These are phyloP conservation scores for Madurella fahalii DNA, from an alignment of 2,329 filamentous ascomycete genomes.

Conservation along the genomic window DNA sequence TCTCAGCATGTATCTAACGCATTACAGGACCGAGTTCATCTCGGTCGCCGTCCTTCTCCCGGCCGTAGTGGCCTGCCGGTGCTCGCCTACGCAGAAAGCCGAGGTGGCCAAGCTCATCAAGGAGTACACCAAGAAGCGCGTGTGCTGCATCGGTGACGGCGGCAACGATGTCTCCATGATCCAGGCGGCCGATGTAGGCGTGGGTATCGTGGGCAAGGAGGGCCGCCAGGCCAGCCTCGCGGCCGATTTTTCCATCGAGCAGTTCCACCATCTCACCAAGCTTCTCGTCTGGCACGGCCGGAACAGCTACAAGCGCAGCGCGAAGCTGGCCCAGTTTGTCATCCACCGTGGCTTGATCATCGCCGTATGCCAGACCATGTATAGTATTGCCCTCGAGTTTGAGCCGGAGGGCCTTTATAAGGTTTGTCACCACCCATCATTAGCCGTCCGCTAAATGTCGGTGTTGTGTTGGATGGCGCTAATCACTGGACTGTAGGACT, in stretches of 20 bases:
- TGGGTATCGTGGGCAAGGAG: slow-evolving; percentile 97
- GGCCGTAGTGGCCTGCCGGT: slow-evolving; percentile 91
- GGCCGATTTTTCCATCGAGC: slow-evolving; percentile 93
- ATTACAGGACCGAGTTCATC: slow-evolving; percentile 83
- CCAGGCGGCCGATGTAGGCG: slow-evolving; percentile 94
- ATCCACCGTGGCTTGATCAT: slow-evolving; percentile 97
- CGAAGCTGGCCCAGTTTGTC: slow-evolving; percentile 95
- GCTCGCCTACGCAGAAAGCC: slow-evolving; percentile 94
- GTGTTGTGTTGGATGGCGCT: background rate
- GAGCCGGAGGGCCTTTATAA: slow-evolving; percentile 93
- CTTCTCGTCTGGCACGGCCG: slow-evolving; percentile 98
- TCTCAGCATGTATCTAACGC: slow-evolving; percentile 73
- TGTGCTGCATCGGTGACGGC: slow-evolving; percentile 96
- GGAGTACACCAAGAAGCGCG: slow-evolving; percentile 85
- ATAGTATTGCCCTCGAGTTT: slow-evolving; percentile 87
- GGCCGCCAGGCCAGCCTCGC: slow-evolving; percentile 91
- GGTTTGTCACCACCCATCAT: slow-evolving; percentile 32
- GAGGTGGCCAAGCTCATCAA: slow-evolving; percentile 90
- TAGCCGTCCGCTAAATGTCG: too few relatives aligned
- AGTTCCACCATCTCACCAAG: slow-evolving; percentile 93
- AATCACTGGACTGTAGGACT: slow-evolving; percentile 53
- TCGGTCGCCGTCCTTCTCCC: slow-evolving; percentile 81
- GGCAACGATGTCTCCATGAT: slow-evolving; percentile 99
- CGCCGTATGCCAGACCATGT: slow-evolving; percentile 93
- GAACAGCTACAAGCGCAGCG: slow-evolving; percentile 93